Evolutionary conservation across 1,284 basidiomycete genomes (phyloP).

Genomic region (Apiotrichum sp.): DNA sequence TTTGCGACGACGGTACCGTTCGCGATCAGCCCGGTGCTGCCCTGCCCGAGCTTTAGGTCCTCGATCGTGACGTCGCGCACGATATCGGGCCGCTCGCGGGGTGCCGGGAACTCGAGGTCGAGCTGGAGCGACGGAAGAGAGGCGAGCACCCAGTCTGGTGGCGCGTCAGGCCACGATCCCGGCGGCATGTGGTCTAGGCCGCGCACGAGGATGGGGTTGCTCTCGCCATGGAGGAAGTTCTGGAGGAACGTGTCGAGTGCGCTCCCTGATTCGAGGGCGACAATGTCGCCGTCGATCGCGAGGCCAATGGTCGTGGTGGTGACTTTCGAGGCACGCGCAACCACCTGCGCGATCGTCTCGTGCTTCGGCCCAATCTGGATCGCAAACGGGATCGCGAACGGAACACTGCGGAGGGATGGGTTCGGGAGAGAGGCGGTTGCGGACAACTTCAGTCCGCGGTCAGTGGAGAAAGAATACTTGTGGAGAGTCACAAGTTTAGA

Average conservation of each 20-base stretch:
- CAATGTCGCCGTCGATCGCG: slow-evolving; percentile 30
- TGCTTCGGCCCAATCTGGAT: slow-evolving; percentile 26
- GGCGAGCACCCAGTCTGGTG: slow-evolving; percentile 34
- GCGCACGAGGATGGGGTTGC: slow-evolving; percentile 35
- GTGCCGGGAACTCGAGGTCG: slow-evolving; percentile 41
- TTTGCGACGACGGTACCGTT: slow-evolving; percentile 40
- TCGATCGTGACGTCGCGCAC: slow-evolving; percentile 44
- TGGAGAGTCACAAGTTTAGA: slow-evolving; percentile 34
- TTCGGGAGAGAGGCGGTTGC: slow-evolving; percentile 37
- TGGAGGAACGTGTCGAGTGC: slow-evolving; percentile 36
- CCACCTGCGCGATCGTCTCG: slow-evolving; percentile 34
- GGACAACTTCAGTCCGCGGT: slow-evolving; percentile 22
- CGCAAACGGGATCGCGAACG: slow-evolving; percentile 38
- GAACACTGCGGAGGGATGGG: slow-evolving; percentile 23
- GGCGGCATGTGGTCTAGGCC: slow-evolving; percentile 22
- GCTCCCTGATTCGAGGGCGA: slow-evolving; percentile 11
- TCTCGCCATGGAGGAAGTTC: slow-evolving; percentile 33
- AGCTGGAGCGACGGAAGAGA: slow-evolving; percentile 29
- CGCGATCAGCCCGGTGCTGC: slow-evolving; percentile 32
- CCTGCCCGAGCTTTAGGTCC: slow-evolving; percentile 29
- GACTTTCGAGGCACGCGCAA: slow-evolving; percentile 6
- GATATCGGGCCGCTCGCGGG: slow-evolving; percentile 36
- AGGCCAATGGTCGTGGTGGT: slow-evolving; percentile 25
- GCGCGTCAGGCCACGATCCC: slow-evolving; percentile 2
- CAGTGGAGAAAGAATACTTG: slow-evolving; percentile 31